Evolutionary conservation across 257 asterid species (phyloP), one percentile per base, ranked within the genome.

Genomic region (Avicennia marina): DNA sequence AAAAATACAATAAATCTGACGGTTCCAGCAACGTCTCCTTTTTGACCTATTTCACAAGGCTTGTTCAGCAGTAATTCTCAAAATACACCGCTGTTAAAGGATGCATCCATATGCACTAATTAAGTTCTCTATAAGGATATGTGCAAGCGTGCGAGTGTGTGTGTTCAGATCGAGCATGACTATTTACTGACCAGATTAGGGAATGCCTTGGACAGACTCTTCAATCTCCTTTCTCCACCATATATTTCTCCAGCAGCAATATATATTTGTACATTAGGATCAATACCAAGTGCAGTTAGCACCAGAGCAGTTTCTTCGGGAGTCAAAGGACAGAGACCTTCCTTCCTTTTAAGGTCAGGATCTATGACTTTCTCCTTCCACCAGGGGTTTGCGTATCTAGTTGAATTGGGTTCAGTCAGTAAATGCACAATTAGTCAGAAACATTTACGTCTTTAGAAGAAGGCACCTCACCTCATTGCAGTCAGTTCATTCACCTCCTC

Each of bases 181-280:
- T 11, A 36, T 5, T 11, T 11, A 62, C 64, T 22, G 16, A 65
- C 68, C 59, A 71, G 53, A 48, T 65, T 65, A 33, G 76, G 76
- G 54, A 40, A 65, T 20, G 68, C 66, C 1, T 51, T 29, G 12
- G 59, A 44, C 42, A 71, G 42, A 39, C 65, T 71, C 36, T 29
- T 19, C 40, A 71, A 60, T 71, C 76, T 65, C 41, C 68, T 47
- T 18, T 46, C 36, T 20, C 75, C 75, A 56, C 75, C 75, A 41
- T 63, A 69, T 62, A 69, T 56, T 58, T 69, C 75, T 60, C 76
- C 76, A 13, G 72, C 71, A 47, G 77, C 77, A 2, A 71, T 71
- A 32, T 71, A 71, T 26, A 71, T 21, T 47, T 71, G 72, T 47
- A 66, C 29, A 13, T 31, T 65, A 5, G 39, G 68, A 57, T 65